Conservation (phyloP, 108 stramenopile genomes). For the Cylindrotheca closterium region DNA sequence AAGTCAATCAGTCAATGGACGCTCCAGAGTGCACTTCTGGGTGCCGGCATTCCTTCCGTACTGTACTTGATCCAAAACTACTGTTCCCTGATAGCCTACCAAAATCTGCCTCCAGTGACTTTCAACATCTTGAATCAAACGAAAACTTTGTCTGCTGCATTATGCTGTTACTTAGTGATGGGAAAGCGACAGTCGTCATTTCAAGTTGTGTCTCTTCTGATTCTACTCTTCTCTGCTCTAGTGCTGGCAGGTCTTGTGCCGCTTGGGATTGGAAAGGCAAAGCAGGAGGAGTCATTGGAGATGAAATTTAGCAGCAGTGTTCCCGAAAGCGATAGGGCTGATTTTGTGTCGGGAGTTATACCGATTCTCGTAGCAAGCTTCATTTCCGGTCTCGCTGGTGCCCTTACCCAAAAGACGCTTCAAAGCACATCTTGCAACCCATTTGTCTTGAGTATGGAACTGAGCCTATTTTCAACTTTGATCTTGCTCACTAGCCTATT, state of each 20-base stretch:
- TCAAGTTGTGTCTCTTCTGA: constrained; percentile 67
- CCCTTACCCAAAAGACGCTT: constrained; percentile 76
- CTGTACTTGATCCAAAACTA: constrained; percentile 82
- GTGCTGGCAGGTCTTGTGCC: constrained; percentile 55
- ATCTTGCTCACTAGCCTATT: constrained; percentile 39
- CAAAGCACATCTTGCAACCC: constrained; percentile 53
- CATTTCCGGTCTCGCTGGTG: constrained; percentile 78
- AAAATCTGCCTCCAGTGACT: constrained; percentile 70
- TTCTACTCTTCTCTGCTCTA: constrained; percentile 65
- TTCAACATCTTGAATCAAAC: constrained; percentile 92
- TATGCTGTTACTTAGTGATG: constrained; percentile 80
- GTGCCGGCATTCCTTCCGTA: constrained; percentile 70
- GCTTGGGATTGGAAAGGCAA: background rate
- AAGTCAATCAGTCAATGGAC: constrained; percentile 47
- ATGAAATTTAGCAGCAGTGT: too few relatives aligned
- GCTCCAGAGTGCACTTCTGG: constrained; percentile 30
- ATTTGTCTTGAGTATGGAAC: constrained; percentile 74
- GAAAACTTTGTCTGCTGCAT: constrained; percentile 87
- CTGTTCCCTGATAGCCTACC: constrained; percentile 67
- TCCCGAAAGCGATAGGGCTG: too few relatives aligned
- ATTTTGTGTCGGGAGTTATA: constrained; percentile 40
- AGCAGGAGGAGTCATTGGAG: too few relatives aligned
- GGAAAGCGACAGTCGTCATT: constrained; percentile 65
- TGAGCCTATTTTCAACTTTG: constrained; percentile 57
- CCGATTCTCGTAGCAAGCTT: constrained; percentile 66